Percentiles rank a stretch among this genome's conserved stretches.
These are phyloP conservation scores for Aspergillus incahuasiensis DNA, from an alignment of 495 filamentous ascomycete genomes.

Conservation along the genomic window DNA sequence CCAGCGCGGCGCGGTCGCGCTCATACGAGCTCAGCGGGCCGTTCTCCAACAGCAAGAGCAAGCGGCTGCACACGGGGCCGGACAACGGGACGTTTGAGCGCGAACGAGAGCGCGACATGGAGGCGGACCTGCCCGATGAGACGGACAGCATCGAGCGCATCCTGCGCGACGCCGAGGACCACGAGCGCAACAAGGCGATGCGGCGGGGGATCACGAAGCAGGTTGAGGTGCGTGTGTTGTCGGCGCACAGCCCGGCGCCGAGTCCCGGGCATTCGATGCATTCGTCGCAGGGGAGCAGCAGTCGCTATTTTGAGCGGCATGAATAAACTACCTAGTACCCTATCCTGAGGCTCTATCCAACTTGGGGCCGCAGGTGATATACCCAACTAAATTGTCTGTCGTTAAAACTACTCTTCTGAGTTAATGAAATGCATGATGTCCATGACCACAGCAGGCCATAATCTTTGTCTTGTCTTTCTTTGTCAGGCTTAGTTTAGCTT, in stretches of 20 bases:
- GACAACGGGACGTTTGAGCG: constrained; percentile 1
- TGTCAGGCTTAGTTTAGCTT: too few species aligned
- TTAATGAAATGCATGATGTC: too few species aligned
- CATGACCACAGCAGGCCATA: too few species aligned
- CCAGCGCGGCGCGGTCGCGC: constrained; percentile 23
- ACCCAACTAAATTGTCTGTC: too few species aligned
- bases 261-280: background rate
- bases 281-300: background rate
- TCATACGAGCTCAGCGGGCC: constrained; percentile 32
- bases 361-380: too few species aligned
- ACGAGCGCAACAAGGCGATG: constrained; percentile 12
- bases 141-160: constrained; percentile 33
- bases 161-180: constrained; percentile 17
- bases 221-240: constrained; percentile 27
- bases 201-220: constrained; percentile 29
- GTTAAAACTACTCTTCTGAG: too few species aligned
- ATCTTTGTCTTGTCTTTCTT: too few species aligned
- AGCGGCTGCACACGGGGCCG: background rate
- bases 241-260: background rate
- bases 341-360: too few species aligned
- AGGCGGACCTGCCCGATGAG: constrained; percentile 7
- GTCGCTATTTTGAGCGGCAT: background rate
- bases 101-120: background rate
- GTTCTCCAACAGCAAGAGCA: constrained; percentile 5
- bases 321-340: too few species aligned